These are phyloP conservation scores for Darksidea phi DNA, from an alignment of 495 filamentous ascomycete species.

Conservation along the genomic window DNA sequence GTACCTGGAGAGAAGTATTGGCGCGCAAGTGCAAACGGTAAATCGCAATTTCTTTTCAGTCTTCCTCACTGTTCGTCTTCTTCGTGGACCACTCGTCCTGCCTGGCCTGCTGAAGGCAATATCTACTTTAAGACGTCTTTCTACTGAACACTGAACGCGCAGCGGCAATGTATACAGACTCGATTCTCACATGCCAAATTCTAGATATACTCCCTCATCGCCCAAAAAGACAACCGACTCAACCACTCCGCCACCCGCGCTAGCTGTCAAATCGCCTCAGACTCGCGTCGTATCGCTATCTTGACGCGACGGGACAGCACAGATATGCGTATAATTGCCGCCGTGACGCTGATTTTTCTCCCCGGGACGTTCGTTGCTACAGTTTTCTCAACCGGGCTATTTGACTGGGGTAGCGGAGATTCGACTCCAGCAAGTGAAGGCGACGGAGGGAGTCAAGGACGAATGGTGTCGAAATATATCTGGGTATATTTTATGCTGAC, in stretches of 20 bases:
- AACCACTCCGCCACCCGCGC: constrained; percentile 10
- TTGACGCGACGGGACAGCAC: constrained; percentile 13
- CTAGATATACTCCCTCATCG: constrained; percentile 23
- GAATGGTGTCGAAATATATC: constrained; percentile 4
- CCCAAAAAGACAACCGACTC: constrained; percentile 20
- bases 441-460: not conserved
- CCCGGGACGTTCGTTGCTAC: constrained; percentile 23
- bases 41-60: too few relatives aligned
- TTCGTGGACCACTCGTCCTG: too few relatives aligned
- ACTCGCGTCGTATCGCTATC: constrained; percentile 13
- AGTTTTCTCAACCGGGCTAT: constrained; percentile 19
- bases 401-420: constrained; percentile 4
- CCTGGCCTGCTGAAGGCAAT: too few relatives aligned
- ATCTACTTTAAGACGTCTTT: too few relatives aligned
- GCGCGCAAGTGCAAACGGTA: constrained; percentile 17
- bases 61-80: not conserved
- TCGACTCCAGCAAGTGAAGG: not conserved
- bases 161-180: too few relatives aligned
- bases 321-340: constrained; percentile 23
- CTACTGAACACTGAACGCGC: too few relatives aligned
- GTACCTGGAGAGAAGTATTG: constrained; percentile 19
- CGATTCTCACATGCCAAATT: not conserved
- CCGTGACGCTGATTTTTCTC: constrained; percentile 19
- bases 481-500: constrained; percentile 27
- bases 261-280: constrained; percentile 12